Evolutionary conservation across 345 rosid genomes (phyloP), one percentile per base, ranked within the genome.

Genomic region (Eucalyptus cloeziana): DNA sequence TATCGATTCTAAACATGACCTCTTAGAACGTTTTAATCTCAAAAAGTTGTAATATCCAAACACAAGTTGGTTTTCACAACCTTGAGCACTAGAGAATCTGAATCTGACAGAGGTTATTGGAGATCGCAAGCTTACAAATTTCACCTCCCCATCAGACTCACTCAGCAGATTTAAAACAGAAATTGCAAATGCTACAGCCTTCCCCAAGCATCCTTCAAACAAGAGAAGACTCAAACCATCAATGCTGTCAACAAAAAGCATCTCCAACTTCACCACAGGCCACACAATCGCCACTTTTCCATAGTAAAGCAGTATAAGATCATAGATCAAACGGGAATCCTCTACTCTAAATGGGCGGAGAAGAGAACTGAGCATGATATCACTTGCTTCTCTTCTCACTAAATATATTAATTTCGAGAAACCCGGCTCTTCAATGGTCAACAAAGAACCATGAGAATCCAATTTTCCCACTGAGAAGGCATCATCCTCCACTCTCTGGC

Each of bases 241-340:
- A 58, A 92, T 87, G 91, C 92, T 96, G 90, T 96, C 95, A 14
- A 97, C 92, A 91, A 98, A 94, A 92, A 96, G 95, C 94, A 97
- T 94, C 95, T 98, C 99, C 94, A 98, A 92, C 87, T 95, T 92
- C 89, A 96, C 95, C 90, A 91, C 93, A 89, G 99, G 99, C 98
- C 97, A 94, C 56, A 88, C 67, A 81, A 89, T 87, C 88, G 89
- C 92, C 89, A 97, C 86, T 45, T 69, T 91, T 92, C 99, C 99
- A 92, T 90, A 86, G 86, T 90, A 95, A 91, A 93, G 95, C 90
- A 95, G 93, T 50, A 91, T 62, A 10, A 93, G 83, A 67, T 92
- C 89, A 90, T 90, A 94, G 89, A 92, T 67, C 89, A 95, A 90
- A 95, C 92, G 90, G 81, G 88, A 85, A 89, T 90, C 89, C 89